phyloP scores from a whole-genome alignment of 805 yeast species.

The Starmerella khaoyaiensis region DNA sequence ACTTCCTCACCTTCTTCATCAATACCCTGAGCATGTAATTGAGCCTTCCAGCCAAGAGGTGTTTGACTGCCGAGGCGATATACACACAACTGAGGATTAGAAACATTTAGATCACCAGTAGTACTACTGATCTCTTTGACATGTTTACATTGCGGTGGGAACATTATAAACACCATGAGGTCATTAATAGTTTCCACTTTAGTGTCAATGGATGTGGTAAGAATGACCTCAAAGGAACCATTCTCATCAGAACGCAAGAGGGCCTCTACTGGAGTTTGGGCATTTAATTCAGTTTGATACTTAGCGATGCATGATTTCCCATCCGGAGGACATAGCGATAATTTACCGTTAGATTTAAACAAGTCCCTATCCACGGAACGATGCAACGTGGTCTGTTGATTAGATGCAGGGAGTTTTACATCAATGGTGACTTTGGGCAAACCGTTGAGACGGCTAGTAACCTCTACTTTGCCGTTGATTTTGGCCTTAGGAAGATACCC shows the following conservation, averaged over 20 bases:
- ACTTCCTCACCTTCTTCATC: constrained; percentile 18
- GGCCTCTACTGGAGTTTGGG: too few relatives aligned
- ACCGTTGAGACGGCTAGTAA: constrained; percentile 63
- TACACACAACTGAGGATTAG: constrained; percentile 42
- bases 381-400: constrained; percentile 38
- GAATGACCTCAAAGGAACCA: constrained; percentile 48
- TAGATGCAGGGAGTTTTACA: constrained; percentile 26
- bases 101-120: constrained; percentile 55
- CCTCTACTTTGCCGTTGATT: constrained; percentile 50
- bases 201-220: constrained; percentile 36
- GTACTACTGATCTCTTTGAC: constrained; percentile 52
- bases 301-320: constrained; percentile 52
- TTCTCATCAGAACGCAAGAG: constrained; percentile 34
- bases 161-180: constrained; percentile 33
- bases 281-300: too few relatives aligned
- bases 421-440: constrained; percentile 55
- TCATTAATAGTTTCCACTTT: constrained; percentile 38
- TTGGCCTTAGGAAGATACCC: constrained; percentile 19
- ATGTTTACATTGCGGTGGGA: constrained; percentile 19
- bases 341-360: constrained; percentile 38
- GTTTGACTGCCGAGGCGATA: constrained; percentile 38
- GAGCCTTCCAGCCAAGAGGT: constrained; percentile 52
- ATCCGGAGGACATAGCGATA: constrained; percentile 80
- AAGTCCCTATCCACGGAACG: constrained; percentile 45
- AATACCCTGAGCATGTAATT: constrained; percentile 43